phyloP scores from a whole-genome alignment of 345 rosid species.

The Dipteronia sinensis region DNA sequence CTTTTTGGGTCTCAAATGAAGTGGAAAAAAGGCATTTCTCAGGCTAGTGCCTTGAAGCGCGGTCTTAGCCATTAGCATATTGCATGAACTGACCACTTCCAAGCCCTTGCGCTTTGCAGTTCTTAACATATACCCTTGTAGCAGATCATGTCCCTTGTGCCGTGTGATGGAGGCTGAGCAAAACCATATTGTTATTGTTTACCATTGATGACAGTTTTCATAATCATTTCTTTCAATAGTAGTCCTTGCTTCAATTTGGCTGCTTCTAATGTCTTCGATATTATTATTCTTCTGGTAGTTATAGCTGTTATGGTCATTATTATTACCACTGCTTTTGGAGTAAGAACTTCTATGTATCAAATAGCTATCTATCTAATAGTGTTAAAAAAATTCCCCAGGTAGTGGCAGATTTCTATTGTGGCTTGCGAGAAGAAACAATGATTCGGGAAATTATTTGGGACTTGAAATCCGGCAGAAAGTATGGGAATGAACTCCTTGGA shows the following conservation, averaged over 20 bases:
- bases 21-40: background rate
- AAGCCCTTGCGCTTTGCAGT: background rate
- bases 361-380: slow-evolving; percentile 20
- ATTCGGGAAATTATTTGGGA: slow-evolving; percentile 75
- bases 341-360: slow-evolving; percentile 6
- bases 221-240: background rate
- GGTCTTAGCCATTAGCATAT: no score
- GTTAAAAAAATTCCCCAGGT: slow-evolving; percentile 44
- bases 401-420: slow-evolving; percentile 93
- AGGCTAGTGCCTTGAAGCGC: background rate
- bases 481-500: slow-evolving; percentile 40
- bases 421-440: slow-evolving; percentile 69
- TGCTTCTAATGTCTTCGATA: background rate
- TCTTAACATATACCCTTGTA: background rate
- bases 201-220: background rate
- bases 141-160: background rate
- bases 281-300: background rate
- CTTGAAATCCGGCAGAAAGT: slow-evolving; percentile 86
- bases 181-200: background rate
- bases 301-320: background rate
- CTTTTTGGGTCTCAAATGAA: background rate
- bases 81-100: background rate
- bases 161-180: background rate
- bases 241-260: background rate
- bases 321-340: background rate